A percentile compares a stretch with the other conserved stretches of the same genome.
Evolutionary conservation across 495 filamentous ascomycete genomes (phyloP).

Genomic region (Aspergillus carlsbadensis): DNA sequence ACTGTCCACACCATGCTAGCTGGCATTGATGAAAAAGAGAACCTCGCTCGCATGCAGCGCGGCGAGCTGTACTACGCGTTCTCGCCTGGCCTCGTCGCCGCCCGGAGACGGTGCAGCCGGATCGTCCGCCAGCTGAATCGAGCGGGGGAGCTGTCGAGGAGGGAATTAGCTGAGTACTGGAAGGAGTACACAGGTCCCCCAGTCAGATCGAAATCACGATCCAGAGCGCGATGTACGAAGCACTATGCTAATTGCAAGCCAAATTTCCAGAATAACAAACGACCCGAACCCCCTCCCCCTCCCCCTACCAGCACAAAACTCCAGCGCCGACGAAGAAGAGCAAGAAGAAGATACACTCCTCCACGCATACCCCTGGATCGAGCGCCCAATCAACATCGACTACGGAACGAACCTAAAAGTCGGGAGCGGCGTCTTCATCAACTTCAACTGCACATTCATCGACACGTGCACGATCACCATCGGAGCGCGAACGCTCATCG

Average conservation of each 20-base stretch:
- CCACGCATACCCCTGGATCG: slow-evolving; percentile 62
- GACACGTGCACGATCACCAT: slow-evolving; percentile 78
- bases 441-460: slow-evolving; percentile 70
- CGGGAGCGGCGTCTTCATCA: slow-evolving; percentile 70
- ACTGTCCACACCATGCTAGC: slow-evolving; percentile 1
- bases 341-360: slow-evolving; percentile 56
- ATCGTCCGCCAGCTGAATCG: slow-evolving; percentile 3
- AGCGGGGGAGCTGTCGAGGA: background rate
- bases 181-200: background rate
- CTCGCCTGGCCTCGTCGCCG: slow-evolving; percentile 6
- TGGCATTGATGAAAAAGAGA: slow-evolving; percentile 10
- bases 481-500: slow-evolving; percentile 75
- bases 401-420: slow-evolving; percentile 74
- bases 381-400: slow-evolving; percentile 67
- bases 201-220: no score
- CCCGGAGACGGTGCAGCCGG: slow-evolving; percentile 7
- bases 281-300: slow-evolving; percentile 4
- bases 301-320: background rate
- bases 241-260: no score
- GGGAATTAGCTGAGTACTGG: slow-evolving; percentile 9
- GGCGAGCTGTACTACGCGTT: slow-evolving; percentile 17
- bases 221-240: no score
- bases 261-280: slow-evolving; percentile 10
- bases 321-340: no score
- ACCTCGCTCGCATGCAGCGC: slow-evolving; percentile 14